Evolutionary conservation across 768 basidiomycete species (phyloP).

Genomic region (Gautieria morchelliformis): DNA sequence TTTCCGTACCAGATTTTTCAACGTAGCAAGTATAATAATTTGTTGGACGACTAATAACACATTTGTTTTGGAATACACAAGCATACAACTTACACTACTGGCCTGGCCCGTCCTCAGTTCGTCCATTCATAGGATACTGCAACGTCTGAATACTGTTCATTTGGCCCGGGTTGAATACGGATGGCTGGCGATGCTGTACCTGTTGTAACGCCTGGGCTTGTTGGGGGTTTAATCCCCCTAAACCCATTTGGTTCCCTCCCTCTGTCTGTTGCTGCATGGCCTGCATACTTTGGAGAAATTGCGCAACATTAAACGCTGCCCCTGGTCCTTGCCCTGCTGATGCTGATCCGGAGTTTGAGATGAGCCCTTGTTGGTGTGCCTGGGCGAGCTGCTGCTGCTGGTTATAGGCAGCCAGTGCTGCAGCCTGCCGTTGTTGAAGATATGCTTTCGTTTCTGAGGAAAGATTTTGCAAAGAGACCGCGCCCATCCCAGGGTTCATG

Average conservation of each 20-base stretch:
- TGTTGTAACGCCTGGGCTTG: not conserved
- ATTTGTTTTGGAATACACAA: not conserved
- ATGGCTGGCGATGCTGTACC: constrained; percentile 1
- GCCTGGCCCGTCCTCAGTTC: constrained; percentile 22
- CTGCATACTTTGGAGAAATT: constrained; percentile 12
- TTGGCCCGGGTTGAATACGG: not conserved
- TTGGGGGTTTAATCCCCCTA: not conserved
- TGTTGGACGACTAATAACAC: not conserved
- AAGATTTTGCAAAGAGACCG: constrained; percentile 14
- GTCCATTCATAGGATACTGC: constrained; percentile 35
- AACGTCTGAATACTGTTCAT: constrained; percentile 24
- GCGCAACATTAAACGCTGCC: constrained; percentile 10
- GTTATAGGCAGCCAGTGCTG: constrained; percentile 20
- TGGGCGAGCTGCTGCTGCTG: constrained; percentile 13
- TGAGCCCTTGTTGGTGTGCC: constrained; percentile 10
- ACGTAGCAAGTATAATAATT: too few species aligned
- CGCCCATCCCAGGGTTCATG: not conserved
- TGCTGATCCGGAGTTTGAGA: constrained; percentile 12
- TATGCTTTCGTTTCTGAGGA: constrained; percentile 1
- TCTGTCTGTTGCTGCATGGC: constrained; percentile 12
- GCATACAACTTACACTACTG: not conserved
- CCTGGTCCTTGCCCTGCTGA: constrained; percentile 3
- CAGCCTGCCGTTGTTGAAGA: constrained; percentile 8
- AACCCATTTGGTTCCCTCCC: not conserved
- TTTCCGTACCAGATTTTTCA: not conserved